Evolutionary conservation across 371 early-diverging fungal genomes (phyloP), one percentile per base, ranked within the genome.

Genomic region (Nematocida parisii): DNA sequence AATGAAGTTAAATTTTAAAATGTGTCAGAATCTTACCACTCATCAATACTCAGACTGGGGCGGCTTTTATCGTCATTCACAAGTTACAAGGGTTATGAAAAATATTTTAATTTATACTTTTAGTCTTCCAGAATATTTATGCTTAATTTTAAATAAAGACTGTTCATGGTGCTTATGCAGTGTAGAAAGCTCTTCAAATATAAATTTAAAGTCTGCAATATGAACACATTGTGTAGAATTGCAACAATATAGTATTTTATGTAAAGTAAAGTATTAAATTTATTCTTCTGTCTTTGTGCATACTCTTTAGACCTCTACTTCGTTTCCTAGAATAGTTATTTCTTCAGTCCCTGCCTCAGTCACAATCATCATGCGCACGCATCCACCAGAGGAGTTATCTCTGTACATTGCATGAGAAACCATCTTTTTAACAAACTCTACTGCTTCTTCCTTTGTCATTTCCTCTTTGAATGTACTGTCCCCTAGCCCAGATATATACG

Each of bases 301-400:
- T 33, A 33, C 33, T 2, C 33, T 33, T 52, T 46, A 33, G 18
- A 75, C 60, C 11, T 42, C 9, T 18, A 87, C 72, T 27, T 83
- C 83, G 58, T 86, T 80, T 58, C 97, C 97, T 56, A 92, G 92
- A 75, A 93, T 89, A 88, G 95, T 93, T 74, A 92, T 85, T 80
- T 94, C 89, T 84, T 94, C 91, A 15, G 96, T 95, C 45, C 93
- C 93, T 45, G 91, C 90, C 85, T 93, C 89, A 67, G 92, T 93
- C 72, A 99, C 95, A 66, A 96, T 89, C 6, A 96, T 95, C 84
- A 97, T 87, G 73, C 99, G 91, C 82, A 97, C 93, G 66, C 93
- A 92, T 84, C 99, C 99, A 73, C 99, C 99, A 40, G 96, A 96
- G 24, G 93, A 92, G 46, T 95, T 96, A 87, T 99, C 99, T 81